phyloP scores from a whole-genome alignment of 2,329 filamentous ascomycete genomes.

The Aspergillus tamarii region DNA sequence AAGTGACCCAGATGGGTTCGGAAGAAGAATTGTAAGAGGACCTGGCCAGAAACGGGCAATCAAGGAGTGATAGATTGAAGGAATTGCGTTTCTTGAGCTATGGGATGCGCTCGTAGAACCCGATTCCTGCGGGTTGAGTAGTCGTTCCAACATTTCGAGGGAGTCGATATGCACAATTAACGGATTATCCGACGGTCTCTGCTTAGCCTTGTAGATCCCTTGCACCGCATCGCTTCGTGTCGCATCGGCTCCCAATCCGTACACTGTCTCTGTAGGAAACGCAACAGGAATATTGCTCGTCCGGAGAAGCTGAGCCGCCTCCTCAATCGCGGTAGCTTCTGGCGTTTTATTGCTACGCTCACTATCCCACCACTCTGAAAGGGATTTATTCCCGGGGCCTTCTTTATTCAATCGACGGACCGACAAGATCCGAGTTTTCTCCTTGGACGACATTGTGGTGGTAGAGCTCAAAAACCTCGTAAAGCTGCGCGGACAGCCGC shows the following conservation, averaged over 20 bases:
- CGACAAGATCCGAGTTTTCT: conserved; percentile 40
- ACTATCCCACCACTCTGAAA: conserved; percentile 44
- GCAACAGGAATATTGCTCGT: conserved; percentile 76
- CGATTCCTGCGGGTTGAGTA: conserved; percentile 55
- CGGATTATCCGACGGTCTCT: conserved; percentile 89
- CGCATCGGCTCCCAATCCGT: conserved; percentile 94
- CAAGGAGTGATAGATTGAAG: conserved; percentile 74
- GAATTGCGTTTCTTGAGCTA: conserved; percentile 53
- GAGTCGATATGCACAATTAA: conserved; percentile 92
- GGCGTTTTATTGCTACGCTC: conserved; percentile 41
- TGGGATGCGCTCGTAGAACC: conserved; percentile 34
- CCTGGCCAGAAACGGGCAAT: conserved; percentile 92
- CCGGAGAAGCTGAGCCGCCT: conserved; percentile 69
- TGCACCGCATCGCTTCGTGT: conserved; percentile 80
- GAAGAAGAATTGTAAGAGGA: conserved; percentile 86
- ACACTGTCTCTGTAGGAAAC: conserved; percentile 97
- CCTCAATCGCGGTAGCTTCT: conserved; percentile 58
- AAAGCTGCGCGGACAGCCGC: conserved; percentile 34
- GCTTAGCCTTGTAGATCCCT: conserved; percentile 92
- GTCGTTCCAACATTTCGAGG: conserved; percentile 69
- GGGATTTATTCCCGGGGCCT: conserved; percentile 34
- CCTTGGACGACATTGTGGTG: conserved; percentile 25
- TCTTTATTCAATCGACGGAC: conserved; percentile 43
- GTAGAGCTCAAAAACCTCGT: conserved; percentile 27
- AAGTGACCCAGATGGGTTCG: conserved; percentile 68